Percentiles rank a stretch among this genome's conserved stretches.
Conservation (phyloP, 257 asterid species). For the Haberlea rhodopensis region DNA sequence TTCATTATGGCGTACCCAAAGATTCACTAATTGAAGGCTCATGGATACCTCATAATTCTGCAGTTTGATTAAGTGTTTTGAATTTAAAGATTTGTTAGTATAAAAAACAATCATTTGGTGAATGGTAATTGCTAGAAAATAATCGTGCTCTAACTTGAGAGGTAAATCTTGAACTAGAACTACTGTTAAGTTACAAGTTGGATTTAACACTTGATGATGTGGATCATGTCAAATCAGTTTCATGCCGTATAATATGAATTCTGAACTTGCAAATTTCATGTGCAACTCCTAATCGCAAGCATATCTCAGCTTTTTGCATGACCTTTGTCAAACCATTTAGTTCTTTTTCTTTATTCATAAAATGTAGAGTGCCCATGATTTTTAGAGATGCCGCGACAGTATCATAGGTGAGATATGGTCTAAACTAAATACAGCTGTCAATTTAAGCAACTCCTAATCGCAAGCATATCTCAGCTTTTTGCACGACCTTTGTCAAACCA, state of each 20-base stretch:
- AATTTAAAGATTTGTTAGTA: not conserved
- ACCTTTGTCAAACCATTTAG: not conserved
- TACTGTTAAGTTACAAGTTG: not conserved
- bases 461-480: conserved; percentile 2
- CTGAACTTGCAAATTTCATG: not conserved
- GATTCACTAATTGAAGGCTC: not conserved
- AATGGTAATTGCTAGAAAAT: not conserved
- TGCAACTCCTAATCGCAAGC: not conserved
- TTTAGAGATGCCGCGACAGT: not conserved
- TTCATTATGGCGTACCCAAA: not conserved
- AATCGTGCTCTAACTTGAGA: not conserved
- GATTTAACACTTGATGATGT: not conserved
- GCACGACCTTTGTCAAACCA: not conserved
- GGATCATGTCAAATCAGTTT: not conserved
- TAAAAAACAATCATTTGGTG: not conserved
- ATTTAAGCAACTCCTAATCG: not conserved
- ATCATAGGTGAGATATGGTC: not conserved
- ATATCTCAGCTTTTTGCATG: not conserved
- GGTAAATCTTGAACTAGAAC: not conserved
- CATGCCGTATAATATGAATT: not conserved
- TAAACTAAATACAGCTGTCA: too few relatives aligned
- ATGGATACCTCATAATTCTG: conserved; percentile 9
- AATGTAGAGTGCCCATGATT: conserved; percentile 11
- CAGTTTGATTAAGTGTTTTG: not conserved
- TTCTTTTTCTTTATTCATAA: too few relatives aligned